A percentile compares a stretch with the other conserved stretches of the same genome.
Conservation (phyloP, 768 basidiomycete genomes). For the Pulveroboletus sp. region DNA sequence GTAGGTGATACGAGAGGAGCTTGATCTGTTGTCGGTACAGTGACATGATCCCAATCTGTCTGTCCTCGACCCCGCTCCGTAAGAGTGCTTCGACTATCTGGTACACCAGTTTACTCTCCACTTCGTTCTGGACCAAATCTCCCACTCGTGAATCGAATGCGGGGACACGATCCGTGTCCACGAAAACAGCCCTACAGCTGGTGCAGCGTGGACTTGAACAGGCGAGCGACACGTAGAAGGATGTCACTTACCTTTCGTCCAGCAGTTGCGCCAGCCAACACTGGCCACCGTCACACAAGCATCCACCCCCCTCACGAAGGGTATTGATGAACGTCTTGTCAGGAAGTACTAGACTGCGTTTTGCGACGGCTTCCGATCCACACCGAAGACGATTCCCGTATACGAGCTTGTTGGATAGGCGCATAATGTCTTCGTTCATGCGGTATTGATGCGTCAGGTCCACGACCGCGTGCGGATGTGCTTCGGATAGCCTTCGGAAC, state of each 20-base stretch:
- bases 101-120: constrained; percentile 65
- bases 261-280: constrained; percentile 75
- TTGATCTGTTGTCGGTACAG: constrained; percentile 96
- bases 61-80: constrained; percentile 55
- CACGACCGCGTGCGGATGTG: constrained; percentile 80
- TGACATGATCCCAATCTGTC: constrained; percentile 84
- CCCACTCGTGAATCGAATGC: constrained; percentile 79
- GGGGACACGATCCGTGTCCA: constrained; percentile 85
- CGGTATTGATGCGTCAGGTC: constrained; percentile 88
- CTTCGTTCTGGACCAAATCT: constrained; percentile 84
- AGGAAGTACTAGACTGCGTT: constrained; percentile 51
- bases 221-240: background rate
- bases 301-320: constrained; percentile 37
- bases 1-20: constrained; percentile 64
- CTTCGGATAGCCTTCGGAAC: constrained; percentile 83
- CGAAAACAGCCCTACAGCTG: constrained; percentile 84
- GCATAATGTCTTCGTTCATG: constrained; percentile 97
- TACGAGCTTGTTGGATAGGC: constrained; percentile 80
- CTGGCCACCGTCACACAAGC: constrained; percentile 28
- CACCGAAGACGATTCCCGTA: constrained; percentile 75
- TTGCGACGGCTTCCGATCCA: constrained; percentile 69
- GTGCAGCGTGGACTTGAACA: background rate
- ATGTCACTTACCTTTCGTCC: constrained; percentile 52
- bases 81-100: constrained; percentile 68
- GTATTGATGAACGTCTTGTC: constrained; percentile 38